Evolutionary conservation across 345 rosid species (phyloP).

Genomic region (Eucalyptus polybractea): DNA sequence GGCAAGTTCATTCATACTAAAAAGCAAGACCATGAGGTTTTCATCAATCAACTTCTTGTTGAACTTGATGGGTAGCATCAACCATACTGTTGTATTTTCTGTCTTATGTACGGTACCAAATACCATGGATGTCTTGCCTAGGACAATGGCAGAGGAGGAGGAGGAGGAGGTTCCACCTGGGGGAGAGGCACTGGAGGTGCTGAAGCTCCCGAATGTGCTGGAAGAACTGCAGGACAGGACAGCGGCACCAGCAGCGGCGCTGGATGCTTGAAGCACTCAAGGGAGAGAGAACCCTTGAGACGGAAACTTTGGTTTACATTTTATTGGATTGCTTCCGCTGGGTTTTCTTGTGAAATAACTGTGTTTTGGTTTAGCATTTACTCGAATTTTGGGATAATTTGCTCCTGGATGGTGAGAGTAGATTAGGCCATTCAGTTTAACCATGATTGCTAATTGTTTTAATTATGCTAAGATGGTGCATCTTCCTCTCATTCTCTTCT

Average conservation of each 20-base stretch:
- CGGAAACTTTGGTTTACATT: neutral
- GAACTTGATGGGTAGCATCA: constrained; percentile 87
- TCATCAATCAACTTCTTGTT: constrained; percentile 91
- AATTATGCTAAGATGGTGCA: no score
- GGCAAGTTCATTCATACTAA: constrained; percentile 82
- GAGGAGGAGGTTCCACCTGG: no score
- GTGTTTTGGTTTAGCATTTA: neutral
- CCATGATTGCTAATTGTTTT: neutral
- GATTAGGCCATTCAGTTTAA: neutral
- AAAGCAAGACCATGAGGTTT: constrained; percentile 91
- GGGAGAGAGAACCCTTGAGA: no score
- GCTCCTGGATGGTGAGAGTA: neutral
- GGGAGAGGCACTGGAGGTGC: no score
- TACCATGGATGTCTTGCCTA: no score
- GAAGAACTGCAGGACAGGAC: no score
- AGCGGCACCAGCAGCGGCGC: fast-evolving
- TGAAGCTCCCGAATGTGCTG: no score
- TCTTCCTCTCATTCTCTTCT: no score
- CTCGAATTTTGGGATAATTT: neutral
- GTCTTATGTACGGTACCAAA: no score
- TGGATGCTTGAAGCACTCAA: no score
- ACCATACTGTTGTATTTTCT: neutral
- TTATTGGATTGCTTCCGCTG: neutral
- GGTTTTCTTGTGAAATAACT: neutral
- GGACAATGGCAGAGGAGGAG: no score